Conservation (phyloP, 2,329 filamentous ascomycete genomes). For the Botrytis aclada region DNA sequence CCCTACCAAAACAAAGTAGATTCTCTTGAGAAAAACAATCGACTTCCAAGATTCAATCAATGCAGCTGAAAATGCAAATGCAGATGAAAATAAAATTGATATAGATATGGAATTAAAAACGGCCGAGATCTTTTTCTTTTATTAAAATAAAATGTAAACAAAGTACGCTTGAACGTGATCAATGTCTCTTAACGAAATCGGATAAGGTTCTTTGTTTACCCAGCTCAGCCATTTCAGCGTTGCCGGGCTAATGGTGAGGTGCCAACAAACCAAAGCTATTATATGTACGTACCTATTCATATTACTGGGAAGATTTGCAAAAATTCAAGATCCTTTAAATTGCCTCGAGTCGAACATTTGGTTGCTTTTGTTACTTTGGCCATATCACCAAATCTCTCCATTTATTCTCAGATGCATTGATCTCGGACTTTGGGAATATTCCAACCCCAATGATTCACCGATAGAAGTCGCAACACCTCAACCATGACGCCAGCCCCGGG, state of each 20-base stretch:
- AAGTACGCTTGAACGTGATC: neutral
- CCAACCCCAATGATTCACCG: neutral
- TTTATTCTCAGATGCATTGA: neutral
- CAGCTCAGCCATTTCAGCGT: neutral
- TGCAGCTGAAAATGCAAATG: neutral
- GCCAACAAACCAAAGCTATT: neutral
- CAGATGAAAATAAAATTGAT: neutral
- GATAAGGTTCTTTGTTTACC: slow-evolving; percentile 2
- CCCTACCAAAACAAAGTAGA: neutral
- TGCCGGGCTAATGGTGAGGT: neutral
- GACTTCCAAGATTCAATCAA: neutral
- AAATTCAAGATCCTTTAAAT: neutral
- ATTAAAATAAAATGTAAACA: neutral
- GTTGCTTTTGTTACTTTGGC: neutral
- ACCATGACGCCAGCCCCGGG: slow-evolving; percentile 50
- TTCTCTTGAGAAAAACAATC: neutral
- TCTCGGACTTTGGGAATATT: neutral
- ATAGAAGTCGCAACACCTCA: slow-evolving; percentile 10
- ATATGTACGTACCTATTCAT: neutral
- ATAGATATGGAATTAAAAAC: neutral
- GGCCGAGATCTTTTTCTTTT: neutral
- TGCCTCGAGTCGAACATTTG: neutral
- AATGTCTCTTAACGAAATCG: slow-evolving; percentile 10
- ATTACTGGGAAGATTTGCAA: neutral
- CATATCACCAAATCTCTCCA: neutral